phyloP scores from a whole-genome alignment of 2,329 filamentous ascomycete genomes.

The Aspergillus amoenus region DNA sequence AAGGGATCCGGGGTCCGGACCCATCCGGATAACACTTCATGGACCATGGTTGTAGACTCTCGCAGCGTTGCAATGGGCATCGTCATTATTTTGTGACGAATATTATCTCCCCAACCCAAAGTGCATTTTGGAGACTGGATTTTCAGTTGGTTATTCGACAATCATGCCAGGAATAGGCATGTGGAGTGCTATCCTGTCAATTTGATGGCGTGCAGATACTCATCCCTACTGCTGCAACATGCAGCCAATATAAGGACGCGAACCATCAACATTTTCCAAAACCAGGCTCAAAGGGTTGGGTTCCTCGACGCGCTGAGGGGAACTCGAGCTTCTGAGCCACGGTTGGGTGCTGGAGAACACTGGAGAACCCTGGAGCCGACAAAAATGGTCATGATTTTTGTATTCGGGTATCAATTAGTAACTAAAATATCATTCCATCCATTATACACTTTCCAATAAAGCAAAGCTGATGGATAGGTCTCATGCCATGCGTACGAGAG shows the following conservation, averaged over 20 bases:
- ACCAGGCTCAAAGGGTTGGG: not conserved
- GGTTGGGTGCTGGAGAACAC: not conserved
- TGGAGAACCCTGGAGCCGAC: not conserved
- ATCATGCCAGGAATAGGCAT: conserved; percentile 14
- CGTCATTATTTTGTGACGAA: not conserved
- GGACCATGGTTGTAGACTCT: not conserved
- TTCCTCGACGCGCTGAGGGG: too few relatives aligned
- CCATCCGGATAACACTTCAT: not conserved
- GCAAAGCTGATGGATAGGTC: not conserved
- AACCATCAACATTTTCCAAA: not conserved
- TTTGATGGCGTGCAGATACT: conserved; percentile 5
- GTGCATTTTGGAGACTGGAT: not conserved
- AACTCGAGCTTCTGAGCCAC: too few relatives aligned
- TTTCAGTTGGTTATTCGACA: conserved; percentile 23
- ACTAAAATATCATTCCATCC: not conserved
- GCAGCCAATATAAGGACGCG: not conserved
- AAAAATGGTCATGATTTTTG: not conserved
- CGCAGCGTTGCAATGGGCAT: not conserved
- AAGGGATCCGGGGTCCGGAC: not conserved
- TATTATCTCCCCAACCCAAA: not conserved
- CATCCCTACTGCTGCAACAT: not conserved
- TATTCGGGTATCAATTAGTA: not conserved
- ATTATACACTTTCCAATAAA: not conserved
- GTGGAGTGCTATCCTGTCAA: not conserved
- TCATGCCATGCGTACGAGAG: not conserved